Evolutionary conservation across 225 moss, liverwort and hornwort species (phyloP).

Genomic region (Physcomitrellopsis africana): DNA sequence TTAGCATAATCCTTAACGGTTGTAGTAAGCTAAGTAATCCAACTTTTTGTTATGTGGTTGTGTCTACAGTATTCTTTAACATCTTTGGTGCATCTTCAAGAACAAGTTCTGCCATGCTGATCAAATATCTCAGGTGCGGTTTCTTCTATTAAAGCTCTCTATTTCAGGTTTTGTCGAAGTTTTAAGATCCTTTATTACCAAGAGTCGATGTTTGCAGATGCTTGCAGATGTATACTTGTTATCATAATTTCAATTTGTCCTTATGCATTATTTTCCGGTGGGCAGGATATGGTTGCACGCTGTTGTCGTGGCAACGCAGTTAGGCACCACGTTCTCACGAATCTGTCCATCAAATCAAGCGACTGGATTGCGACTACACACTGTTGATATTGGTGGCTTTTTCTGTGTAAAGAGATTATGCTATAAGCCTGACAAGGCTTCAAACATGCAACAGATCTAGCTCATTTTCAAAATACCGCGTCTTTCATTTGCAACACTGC

Average conservation of each 20-base stretch:
- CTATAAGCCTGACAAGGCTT: slow-evolving; percentile 45
- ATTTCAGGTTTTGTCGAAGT: not conserved
- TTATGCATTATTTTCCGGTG: not conserved
- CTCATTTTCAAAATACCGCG: not conserved
- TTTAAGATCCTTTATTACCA: not conserved
- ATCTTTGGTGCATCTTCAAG: slow-evolving; percentile 80
- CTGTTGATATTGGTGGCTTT: slow-evolving; percentile 55
- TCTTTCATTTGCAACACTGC: not conserved
- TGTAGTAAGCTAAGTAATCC: not conserved
- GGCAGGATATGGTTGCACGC: slow-evolving; percentile 94
- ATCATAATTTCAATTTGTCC: slow-evolving; percentile 5
- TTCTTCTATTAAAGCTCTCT: not conserved
- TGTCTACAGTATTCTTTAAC: slow-evolving; percentile 66
- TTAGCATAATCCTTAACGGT: not conserved
- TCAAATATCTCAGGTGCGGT: slow-evolving; percentile 87
- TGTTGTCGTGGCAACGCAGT: slow-evolving; percentile 83
- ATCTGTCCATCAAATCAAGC: slow-evolving; percentile 57
- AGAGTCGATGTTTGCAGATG: not conserved
- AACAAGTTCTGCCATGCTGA: slow-evolving; percentile 86
- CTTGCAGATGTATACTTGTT: not conserved
- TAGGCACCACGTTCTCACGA: slow-evolving; percentile 76
- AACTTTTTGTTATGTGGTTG: slow-evolving; percentile 15
- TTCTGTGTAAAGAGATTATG: slow-evolving; percentile 49
- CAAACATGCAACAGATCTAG: slow-evolving; percentile 1
- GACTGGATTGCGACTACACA: slow-evolving; percentile 75